Percentiles rank a stretch among this genome's conserved stretches.
Evolutionary conservation across 495 filamentous ascomycete species (phyloP).

Genomic region (Terfezia claveryi): DNA sequence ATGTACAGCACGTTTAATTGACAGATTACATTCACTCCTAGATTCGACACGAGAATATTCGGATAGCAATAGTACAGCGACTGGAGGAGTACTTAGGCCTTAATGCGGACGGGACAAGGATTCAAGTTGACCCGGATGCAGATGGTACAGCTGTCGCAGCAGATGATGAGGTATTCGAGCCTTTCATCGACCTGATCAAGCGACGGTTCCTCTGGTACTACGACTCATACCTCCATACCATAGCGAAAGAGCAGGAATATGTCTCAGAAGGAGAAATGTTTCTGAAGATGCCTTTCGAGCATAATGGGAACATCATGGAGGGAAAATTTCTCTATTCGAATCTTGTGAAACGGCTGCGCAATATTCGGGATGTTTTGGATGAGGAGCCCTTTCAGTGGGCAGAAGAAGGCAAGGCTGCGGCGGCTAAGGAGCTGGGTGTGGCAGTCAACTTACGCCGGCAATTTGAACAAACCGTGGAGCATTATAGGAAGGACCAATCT

Average conservation of each 20-base stretch:
- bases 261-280: slow-evolving; percentile 41
- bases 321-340: slow-evolving; percentile 68
- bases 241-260: slow-evolving; percentile 38
- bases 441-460: slow-evolving; percentile 64
- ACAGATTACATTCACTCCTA: slow-evolving; percentile 18
- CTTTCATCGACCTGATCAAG: slow-evolving; percentile 80
- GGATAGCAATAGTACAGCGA: slow-evolving; percentile 66
- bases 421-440: slow-evolving; percentile 45
- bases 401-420: slow-evolving; percentile 37
- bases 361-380: slow-evolving; percentile 44
- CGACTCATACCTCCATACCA: slow-evolving; percentile 54
- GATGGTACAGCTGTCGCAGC: slow-evolving; percentile 26
- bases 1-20: neutral
- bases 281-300: slow-evolving; percentile 66
- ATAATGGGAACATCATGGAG: slow-evolving; percentile 55
- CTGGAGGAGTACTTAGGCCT: slow-evolving; percentile 62
- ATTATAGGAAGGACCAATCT: slow-evolving; percentile 42
- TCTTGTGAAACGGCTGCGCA: slow-evolving; percentile 42
- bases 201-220: slow-evolving; percentile 91
- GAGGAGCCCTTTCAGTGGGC: slow-evolving; percentile 54
- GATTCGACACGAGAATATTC: slow-evolving; percentile 81
- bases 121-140: slow-evolving; percentile 28
- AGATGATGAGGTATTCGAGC: slow-evolving; percentile 32
- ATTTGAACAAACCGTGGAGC: slow-evolving; percentile 59
- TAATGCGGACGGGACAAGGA: slow-evolving; percentile 27